phyloP scores from a whole-genome alignment of 164 flowering plant species.

The Nelumbo lutea region DNA sequence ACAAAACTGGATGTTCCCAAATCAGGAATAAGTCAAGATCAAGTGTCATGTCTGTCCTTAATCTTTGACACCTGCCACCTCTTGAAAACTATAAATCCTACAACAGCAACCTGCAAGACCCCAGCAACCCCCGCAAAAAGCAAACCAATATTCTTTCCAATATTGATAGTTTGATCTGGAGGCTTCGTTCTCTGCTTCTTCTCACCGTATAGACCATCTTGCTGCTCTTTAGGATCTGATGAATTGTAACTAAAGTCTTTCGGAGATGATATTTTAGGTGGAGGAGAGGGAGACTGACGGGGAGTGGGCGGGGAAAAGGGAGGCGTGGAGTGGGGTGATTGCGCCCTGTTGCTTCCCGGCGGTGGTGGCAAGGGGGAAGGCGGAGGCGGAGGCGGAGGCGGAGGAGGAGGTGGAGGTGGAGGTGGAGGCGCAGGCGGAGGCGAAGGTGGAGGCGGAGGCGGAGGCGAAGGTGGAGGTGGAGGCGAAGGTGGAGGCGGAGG shows the following conservation, averaged over 20 bases:
- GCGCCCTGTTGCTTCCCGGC: not conserved
- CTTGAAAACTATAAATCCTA: conserved; percentile 21
- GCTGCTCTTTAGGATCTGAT: not conserved
- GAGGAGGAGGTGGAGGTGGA: not conserved
- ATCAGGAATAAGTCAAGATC: not conserved
- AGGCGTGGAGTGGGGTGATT: not conserved
- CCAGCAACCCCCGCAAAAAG: conserved; percentile 23
- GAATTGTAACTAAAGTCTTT: not conserved
- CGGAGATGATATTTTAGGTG: not conserved
- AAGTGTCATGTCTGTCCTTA: conserved; percentile 1
- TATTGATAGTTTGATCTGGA: conserved; percentile 3
- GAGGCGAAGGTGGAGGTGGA: not conserved
- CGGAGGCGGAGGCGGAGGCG: not conserved
- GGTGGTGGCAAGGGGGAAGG: not conserved
- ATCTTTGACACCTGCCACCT: conserved; percentile 20
- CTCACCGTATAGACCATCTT: not conserved
- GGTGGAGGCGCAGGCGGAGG: not conserved
- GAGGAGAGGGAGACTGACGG: not conserved
- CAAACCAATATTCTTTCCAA: conserved; percentile 28
- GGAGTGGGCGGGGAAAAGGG: not conserved
- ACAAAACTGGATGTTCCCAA: not conserved
- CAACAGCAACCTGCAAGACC: conserved; percentile 25
- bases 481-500: too few species aligned
- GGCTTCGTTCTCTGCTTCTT: not conserved
- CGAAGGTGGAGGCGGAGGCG: not conserved